Evolutionary conservation across 192 early-diverging fungal genomes (phyloP).

Genomic region (Backusella psychrophila): DNA sequence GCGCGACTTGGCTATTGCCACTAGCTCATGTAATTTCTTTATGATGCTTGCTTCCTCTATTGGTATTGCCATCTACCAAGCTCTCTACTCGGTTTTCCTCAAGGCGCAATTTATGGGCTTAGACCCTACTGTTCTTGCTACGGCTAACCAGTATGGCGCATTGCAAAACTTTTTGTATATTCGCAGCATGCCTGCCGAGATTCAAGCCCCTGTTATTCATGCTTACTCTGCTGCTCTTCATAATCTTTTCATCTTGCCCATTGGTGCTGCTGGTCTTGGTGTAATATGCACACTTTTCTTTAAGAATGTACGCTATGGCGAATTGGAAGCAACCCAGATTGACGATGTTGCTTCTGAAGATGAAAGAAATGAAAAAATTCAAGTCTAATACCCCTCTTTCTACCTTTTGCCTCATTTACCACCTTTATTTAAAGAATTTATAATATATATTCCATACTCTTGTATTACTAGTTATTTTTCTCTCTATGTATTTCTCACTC

Average conservation of each 20-base stretch:
- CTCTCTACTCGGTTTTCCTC: slow-evolving; percentile 4
- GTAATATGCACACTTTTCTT: slow-evolving; percentile 25
- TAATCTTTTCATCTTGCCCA: slow-evolving; percentile 20
- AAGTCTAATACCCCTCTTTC: neutral
- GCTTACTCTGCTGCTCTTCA: slow-evolving; percentile 19
- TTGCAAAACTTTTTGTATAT: slow-evolving; percentile 16
- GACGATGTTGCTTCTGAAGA: neutral
- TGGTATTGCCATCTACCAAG: slow-evolving; percentile 30
- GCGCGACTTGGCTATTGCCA: slow-evolving; percentile 49
- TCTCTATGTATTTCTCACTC: neutral
- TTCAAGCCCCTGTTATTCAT: slow-evolving; percentile 10
- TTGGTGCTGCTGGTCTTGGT: slow-evolving; percentile 19
- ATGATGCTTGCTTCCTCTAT: slow-evolving; percentile 24
- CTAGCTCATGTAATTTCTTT: slow-evolving; percentile 34
- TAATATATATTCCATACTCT: neutral
- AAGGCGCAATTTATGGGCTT: neutral
- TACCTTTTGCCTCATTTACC: neutral
- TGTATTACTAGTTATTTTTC: neutral
- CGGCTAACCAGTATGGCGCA: slow-evolving; percentile 5
- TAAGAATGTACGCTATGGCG: slow-evolving; percentile 17
- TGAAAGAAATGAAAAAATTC: neutral
- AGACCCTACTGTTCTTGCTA: neutral
- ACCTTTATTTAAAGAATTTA: neutral
- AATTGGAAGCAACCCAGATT: neutral
- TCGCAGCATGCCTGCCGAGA: slow-evolving; percentile 2